Evolutionary conservation across 768 basidiomycete species (phyloP), one percentile per base, ranked within the genome.

Genomic region (Leccinum uliginosum): DNA sequence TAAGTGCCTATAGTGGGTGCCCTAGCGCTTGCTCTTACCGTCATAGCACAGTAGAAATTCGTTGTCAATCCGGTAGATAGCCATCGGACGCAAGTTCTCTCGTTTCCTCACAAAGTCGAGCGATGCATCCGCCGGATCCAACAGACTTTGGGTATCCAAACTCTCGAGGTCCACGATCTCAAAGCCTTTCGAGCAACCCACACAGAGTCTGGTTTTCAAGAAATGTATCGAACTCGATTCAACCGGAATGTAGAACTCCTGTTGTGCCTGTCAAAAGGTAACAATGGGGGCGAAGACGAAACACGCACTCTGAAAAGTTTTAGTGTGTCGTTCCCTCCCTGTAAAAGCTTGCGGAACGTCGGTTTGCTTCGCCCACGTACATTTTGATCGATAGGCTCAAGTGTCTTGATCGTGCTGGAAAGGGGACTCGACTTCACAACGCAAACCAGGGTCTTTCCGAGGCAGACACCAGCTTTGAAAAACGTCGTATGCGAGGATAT

Each of bases 201-300:
- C 92, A 70, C 97, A 99, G 62, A 99, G 83, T 75, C 89, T 91
- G 48, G 96, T 97, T 78, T 96, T 97, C 62, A 99, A 80, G 76
- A 96, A 98, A 73, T 97, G 96, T 23, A 98, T 89, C 12, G 95
- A 98, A 55, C 86, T 92, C 51, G 93, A 96, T 71, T 98, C 94
- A 12, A 97, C 92, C 0, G 97, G 96, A 58, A 99, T 98, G 68
- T 98, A 99, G 75, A 99, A 98, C 71, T 98, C 96, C 93, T 97
- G 24, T 26, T 47, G 43, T 32, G 44, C 50, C 12, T 11, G 50
- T 59, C 19, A 54, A 30, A 47, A 15, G 15, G 19, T 43, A 17
- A 6, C 19, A 50, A 46, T 23, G 4, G 23, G 30, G 47, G 26
- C 2, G 40, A 21, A 19, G 21, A 47, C 23, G 52, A 24, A 32